phyloP scores from a whole-genome alignment of 495 filamentous ascomycete genomes.

The Penicillium parvum region DNA sequence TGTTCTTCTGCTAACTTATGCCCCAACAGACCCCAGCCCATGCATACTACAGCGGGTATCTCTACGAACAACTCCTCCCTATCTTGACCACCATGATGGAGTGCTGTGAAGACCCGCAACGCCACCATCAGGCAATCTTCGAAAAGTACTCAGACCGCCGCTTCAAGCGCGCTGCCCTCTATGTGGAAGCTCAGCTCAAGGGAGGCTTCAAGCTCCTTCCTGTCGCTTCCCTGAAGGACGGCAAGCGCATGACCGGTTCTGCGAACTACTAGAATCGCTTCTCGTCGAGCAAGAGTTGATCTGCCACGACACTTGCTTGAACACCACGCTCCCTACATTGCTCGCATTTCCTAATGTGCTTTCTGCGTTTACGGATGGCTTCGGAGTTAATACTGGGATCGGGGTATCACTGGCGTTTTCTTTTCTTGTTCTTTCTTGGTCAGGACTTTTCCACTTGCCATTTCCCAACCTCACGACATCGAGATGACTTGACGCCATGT shows the following conservation, averaged over 20 bases:
- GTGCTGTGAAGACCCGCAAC: slow-evolving; percentile 75
- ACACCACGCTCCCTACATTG: slow-evolving; percentile 6
- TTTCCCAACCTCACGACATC: slow-evolving; percentile 16
- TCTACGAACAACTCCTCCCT: slow-evolving; percentile 73
- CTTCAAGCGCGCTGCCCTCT: slow-evolving; percentile 77
- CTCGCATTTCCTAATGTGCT: slow-evolving; percentile 12
- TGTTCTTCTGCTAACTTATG: slow-evolving; percentile 25
- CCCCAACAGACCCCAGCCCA: slow-evolving; percentile 65
- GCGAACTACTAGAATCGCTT: slow-evolving; percentile 21
- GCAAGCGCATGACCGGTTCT: slow-evolving; percentile 13
- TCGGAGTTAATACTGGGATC: slow-evolving; percentile 19
- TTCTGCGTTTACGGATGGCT: slow-evolving; percentile 15
- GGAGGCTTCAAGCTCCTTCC: slow-evolving; percentile 47
- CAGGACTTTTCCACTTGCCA: slow-evolving; percentile 19
- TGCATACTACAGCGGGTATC: slow-evolving; percentile 89
- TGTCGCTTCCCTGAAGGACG: slow-evolving; percentile 13
- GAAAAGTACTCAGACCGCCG: slow-evolving; percentile 85
- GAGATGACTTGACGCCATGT: slow-evolving; percentile 25
- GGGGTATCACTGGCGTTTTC: slow-evolving; percentile 21
- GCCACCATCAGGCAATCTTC: slow-evolving; percentile 80
- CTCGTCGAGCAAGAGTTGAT: not conserved
- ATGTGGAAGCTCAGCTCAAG: slow-evolving; percentile 67
- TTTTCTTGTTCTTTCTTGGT: slow-evolving; percentile 12
- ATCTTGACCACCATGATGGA: slow-evolving; percentile 73
- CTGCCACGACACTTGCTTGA: not conserved